These are phyloP conservation scores for Pestalotiopsis sp. DNA, from an alignment of 2,329 filamentous ascomycete genomes.

Conservation along the genomic window DNA sequence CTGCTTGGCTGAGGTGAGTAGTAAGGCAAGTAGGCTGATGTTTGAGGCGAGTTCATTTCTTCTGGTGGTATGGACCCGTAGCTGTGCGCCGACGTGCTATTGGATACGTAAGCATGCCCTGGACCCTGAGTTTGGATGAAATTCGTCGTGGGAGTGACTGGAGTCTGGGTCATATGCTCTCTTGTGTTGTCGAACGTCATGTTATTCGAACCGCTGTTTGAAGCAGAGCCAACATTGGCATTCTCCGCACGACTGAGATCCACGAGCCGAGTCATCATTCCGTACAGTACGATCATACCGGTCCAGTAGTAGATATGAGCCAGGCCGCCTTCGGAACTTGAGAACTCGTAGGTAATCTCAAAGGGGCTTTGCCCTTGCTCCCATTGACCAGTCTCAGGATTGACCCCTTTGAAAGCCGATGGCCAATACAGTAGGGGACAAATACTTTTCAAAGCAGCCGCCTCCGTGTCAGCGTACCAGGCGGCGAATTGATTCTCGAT, in stretches of 20 bases:
- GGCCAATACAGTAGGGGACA: constrained; percentile 43
- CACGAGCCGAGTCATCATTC: constrained; percentile 49
- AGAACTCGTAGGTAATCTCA: constrained; percentile 47
- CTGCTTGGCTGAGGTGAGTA: neutral
- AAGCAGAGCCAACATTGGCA: constrained; percentile 35
- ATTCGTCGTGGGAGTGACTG: neutral
- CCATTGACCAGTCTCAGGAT: constrained; percentile 26
- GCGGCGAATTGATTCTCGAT: constrained; percentile 50
- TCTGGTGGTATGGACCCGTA: neutral
- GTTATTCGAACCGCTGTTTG: neutral
- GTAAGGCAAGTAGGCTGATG: neutral
- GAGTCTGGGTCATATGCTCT: neutral
- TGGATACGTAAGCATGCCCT: neutral
- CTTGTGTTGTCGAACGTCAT: neutral
- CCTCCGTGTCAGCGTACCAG: constrained; percentile 44
- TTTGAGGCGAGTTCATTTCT: neutral
- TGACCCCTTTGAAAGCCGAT: constrained; percentile 26
- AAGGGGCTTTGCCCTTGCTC: constrained; percentile 43
- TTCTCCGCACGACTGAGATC: constrained; percentile 43
- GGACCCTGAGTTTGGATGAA: neutral
- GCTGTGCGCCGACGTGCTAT: neutral
- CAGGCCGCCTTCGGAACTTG: constrained; percentile 45
- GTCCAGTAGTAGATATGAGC: constrained; percentile 59
- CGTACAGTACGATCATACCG: constrained; percentile 50
- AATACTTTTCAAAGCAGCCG: constrained; percentile 21